These are phyloP conservation scores for Exophiala sp. DNA, from an alignment of 2,329 filamentous ascomycete species.

Conservation along the genomic window DNA sequence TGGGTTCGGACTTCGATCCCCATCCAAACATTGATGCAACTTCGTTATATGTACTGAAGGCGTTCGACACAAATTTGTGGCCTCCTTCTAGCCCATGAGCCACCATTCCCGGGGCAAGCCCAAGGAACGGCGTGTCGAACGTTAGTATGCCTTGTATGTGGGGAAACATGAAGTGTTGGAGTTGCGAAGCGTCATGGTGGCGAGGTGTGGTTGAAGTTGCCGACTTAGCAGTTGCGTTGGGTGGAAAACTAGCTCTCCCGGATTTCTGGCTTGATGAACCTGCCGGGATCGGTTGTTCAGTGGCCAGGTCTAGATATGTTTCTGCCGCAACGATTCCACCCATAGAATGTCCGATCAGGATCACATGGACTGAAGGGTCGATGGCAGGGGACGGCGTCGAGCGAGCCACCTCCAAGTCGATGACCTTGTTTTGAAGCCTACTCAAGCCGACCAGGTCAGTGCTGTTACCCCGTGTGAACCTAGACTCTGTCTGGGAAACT, in stretches of 20 bases:
- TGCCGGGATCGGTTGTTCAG: constrained; percentile 52
- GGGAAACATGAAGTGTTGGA: constrained; percentile 70
- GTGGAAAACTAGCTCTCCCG: constrained; percentile 24
- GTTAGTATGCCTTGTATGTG: constrained; percentile 85
- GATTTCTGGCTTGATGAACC: constrained; percentile 30
- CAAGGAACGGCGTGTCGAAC: constrained; percentile 82
- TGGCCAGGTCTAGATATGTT: constrained; percentile 67
- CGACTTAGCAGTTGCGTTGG: constrained; percentile 26
- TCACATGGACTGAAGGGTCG: constrained; percentile 73
- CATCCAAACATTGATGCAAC: constrained; percentile 59
- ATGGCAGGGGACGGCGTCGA: constrained; percentile 75
- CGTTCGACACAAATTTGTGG: constrained; percentile 66
- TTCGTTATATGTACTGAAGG: constrained; percentile 62
- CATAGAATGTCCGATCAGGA: constrained; percentile 84
- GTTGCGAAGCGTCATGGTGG: constrained; percentile 22
- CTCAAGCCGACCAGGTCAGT: not conserved
- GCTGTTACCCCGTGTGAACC: not conserved
- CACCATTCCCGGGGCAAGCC: constrained; percentile 46
- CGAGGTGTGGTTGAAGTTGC: constrained; percentile 21
- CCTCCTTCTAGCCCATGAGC: constrained; percentile 68
- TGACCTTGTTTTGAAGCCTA: constrained; percentile 84
- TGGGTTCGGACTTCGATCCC: constrained; percentile 33
- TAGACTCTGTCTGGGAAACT: not conserved
- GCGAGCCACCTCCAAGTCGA: constrained; percentile 83
- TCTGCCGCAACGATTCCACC: constrained; percentile 92